These are phyloP conservation scores for Knoxia roxburghii DNA, from an alignment of 257 asterid species.

Conservation along the genomic window DNA sequence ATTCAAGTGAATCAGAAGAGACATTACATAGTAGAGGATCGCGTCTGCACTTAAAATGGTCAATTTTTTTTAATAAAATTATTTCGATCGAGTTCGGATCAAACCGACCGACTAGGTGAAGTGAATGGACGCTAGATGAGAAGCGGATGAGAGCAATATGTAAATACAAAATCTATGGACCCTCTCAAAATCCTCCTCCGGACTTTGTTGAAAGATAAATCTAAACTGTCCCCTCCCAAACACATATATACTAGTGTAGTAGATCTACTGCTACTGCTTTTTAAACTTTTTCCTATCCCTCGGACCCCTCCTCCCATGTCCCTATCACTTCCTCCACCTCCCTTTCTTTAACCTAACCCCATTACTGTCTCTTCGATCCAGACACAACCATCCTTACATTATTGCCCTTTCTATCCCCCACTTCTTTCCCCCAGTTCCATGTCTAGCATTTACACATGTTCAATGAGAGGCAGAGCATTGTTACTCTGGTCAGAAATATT, in stretches of 20 bases:
- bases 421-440: background rate
- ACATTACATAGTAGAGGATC: no score
- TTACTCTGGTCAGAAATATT: no score
- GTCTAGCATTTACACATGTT: no score
- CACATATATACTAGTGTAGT: no score
- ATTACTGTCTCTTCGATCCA: conserved; percentile 15
- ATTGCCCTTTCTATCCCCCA: background rate
- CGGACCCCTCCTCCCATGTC: background rate
- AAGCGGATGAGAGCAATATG: conserved; percentile 15
- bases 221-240: conserved; percentile 20
- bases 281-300: background rate
- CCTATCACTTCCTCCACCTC: no score
- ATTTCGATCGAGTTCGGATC: no score
- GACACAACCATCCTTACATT: background rate
- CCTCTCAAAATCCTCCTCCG: background rate
- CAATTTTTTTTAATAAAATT: no score
- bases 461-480: no score
- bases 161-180: conserved; percentile 24
- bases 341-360: conserved; percentile 10
- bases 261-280: no score
- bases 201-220: conserved; percentile 27
- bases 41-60: no score
- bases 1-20: no score
- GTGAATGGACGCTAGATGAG: background rate
- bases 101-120: no score